Evolutionary conservation across 176 grass and related monocot genomes (phyloP).

Genomic region (Neostapfia colusana): DNA sequence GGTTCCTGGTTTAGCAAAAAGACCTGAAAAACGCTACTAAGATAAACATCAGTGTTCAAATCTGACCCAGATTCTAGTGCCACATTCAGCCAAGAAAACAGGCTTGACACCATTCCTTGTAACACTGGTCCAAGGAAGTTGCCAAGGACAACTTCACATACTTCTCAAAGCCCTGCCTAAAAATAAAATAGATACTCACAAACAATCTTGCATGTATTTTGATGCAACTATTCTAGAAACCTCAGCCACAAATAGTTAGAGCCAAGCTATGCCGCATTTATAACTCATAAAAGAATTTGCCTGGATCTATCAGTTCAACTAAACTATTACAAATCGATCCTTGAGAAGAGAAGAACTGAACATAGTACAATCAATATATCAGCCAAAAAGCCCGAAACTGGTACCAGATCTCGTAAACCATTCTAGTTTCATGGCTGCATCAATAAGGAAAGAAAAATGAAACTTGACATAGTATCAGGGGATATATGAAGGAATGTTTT

Average conservation of each 20-base stretch:
- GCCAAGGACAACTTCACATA: neutral
- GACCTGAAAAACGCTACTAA: neutral
- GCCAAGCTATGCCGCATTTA: neutral
- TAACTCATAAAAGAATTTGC: neutral
- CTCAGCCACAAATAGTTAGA: neutral
- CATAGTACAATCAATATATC: neutral
- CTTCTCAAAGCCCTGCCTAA: neutral
- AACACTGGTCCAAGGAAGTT: neutral
- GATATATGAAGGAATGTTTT: neutral
- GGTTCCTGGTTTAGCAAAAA: neutral
- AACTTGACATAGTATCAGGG: neutral
- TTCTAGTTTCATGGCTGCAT: conserved; percentile 4
- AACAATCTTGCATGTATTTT: neutral
- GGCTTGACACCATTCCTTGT: neutral
- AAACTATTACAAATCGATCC: neutral
- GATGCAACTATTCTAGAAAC: neutral
- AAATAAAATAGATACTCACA: neutral
- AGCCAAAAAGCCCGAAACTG: neutral
- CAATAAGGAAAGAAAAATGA: neutral
- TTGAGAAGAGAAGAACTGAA: neutral
- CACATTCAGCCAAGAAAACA: neutral
- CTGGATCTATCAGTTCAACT: neutral
- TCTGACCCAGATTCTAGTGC: neutral
- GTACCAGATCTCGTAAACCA: neutral
- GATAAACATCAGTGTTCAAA: neutral